Evolutionary conservation across 2,329 filamentous ascomycete genomes (phyloP).

Genomic region (Tolypocladium sp.): DNA sequence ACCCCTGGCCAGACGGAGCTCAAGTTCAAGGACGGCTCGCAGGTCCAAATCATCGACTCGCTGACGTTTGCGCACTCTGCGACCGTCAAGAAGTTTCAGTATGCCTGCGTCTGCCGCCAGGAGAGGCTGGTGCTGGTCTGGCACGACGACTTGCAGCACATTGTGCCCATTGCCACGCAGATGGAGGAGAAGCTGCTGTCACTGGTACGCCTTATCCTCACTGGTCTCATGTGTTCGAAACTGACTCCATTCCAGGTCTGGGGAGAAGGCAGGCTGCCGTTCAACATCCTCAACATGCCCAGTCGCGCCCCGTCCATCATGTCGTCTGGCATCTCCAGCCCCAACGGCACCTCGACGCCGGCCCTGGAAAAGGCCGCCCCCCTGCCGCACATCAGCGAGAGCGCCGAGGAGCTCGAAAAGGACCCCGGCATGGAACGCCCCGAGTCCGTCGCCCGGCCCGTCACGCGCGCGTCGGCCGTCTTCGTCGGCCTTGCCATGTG

Average conservation of each 20-base stretch:
- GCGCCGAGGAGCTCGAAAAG: constrained; percentile 13
- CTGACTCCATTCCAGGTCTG: constrained; percentile 12
- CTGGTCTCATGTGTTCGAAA: neutral
- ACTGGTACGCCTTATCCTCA: constrained; percentile 5
- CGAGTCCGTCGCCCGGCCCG: constrained; percentile 31
- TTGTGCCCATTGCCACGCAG: constrained; percentile 25
- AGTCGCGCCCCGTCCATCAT: constrained; percentile 7
- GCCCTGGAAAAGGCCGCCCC: constrained; percentile 8
- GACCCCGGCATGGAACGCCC: constrained; percentile 13
- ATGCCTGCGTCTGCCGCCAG: constrained; percentile 30
- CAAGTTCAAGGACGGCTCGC: constrained; percentile 28
- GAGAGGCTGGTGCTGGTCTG: constrained; percentile 32
- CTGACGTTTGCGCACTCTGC: constrained; percentile 26
- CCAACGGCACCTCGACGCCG: constrained; percentile 9
- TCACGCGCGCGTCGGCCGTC: constrained; percentile 24
- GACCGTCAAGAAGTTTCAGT: constrained; percentile 31
- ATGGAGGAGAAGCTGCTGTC: constrained; percentile 23
- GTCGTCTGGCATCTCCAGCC: constrained; percentile 8
- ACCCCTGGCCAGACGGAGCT: constrained; percentile 31
- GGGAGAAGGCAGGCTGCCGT: constrained; percentile 9
- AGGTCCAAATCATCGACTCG: constrained; percentile 35
- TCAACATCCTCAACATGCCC: constrained; percentile 9
- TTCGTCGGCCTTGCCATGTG: constrained; percentile 28
- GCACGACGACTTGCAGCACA: constrained; percentile 30
- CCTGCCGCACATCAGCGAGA: constrained; percentile 9